Percentiles rank a stretch among this genome's conserved stretches.
Evolutionary conservation across 1,284 basidiomycete species (phyloP).

Genomic region (Apiotrichum veenhuisii): DNA sequence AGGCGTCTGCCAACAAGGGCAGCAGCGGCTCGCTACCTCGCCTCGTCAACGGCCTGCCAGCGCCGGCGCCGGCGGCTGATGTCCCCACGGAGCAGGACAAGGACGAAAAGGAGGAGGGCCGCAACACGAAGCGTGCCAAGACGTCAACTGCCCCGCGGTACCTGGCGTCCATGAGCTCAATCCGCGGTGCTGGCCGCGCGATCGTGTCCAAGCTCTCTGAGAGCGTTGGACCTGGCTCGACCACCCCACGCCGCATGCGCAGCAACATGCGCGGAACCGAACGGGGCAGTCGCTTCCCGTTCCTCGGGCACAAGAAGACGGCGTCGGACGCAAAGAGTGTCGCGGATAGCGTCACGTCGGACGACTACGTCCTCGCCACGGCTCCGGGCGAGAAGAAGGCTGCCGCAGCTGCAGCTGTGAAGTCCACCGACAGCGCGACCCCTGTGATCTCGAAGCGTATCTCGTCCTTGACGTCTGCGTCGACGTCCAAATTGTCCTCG

Average conservation of each 20-base stretch:
- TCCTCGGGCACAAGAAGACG: slow-evolving; percentile 8
- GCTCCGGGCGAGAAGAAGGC: neutral
- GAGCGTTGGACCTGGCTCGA: neutral
- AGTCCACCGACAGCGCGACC: neutral
- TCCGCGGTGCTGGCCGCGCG: neutral
- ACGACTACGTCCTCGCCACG: slow-evolving; percentile 3
- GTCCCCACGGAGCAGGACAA: neutral
- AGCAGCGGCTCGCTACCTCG: neutral
- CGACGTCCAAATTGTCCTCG: neutral
- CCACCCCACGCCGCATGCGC: neutral
- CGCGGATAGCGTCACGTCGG: neutral
- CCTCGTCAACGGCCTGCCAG: slow-evolving; percentile 7
- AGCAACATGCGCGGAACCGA: neutral
- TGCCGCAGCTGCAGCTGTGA: neutral
- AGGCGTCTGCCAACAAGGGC: neutral
- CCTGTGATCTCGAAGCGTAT: slow-evolving; percentile 2
- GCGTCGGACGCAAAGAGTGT: neutral
- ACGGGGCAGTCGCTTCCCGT: slow-evolving; percentile 6
- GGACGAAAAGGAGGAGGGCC: neutral
- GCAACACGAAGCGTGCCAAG: slow-evolving; percentile 13
- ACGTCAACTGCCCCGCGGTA: neutral
- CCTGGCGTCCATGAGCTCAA: neutral
- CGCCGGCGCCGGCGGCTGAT: neutral
- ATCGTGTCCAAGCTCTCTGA: neutral
- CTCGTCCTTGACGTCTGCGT: neutral